Percentiles rank a stretch among this genome's conserved stretches.
Conservation (phyloP, 345 rosid species). For the Dimocarpus longan region DNA sequence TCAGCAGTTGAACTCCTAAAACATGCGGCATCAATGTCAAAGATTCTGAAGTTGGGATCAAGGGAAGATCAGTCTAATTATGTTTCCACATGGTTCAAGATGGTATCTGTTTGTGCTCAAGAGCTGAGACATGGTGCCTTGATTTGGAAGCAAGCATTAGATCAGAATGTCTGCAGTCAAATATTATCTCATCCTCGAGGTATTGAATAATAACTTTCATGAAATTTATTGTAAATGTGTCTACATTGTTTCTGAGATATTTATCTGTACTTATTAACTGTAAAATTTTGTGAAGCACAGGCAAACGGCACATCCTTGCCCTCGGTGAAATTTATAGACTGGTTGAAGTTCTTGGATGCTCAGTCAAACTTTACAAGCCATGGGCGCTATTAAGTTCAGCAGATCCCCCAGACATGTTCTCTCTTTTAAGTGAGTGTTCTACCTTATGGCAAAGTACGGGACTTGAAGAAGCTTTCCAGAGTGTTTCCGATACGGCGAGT, state of each 20-base stretch:
- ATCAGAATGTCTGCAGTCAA: conserved; percentile 48
- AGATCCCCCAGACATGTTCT: conserved; percentile 32
- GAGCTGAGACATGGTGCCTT: conserved; percentile 79
- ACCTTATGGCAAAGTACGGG: conserved; percentile 75
- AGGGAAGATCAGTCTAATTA: conserved; percentile 54
- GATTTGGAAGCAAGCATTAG: conserved; percentile 67
- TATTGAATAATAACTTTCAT: conserved; percentile 24
- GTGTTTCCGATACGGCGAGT: conserved; percentile 39
- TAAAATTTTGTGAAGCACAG: conserved; percentile 42
- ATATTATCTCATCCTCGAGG: conserved; percentile 62
- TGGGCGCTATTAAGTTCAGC: conserved; percentile 60
- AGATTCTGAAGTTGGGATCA: conserved; percentile 63
- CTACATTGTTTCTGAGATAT: neutral
- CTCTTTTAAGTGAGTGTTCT: conserved; percentile 61
- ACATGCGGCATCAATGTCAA: conserved; percentile 44
- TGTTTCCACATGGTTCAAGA: conserved; percentile 62
- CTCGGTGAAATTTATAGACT: conserved; percentile 86
- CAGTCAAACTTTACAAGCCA: conserved; percentile 69
- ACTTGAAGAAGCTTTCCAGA: conserved; percentile 60
- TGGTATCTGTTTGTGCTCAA: conserved; percentile 60
- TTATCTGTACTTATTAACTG: neutral
- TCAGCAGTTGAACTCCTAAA: conserved; percentile 60
- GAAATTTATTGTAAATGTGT: neutral
- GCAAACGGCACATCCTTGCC: conserved; percentile 58
- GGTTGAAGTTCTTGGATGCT: conserved; percentile 59